A percentile compares a stretch with the other conserved stretches of the same genome.
These are phyloP conservation scores for Marchantia polymorpha DNA, from an alignment of 225 moss, liverwort and hornwort genomes.

Conservation along the genomic window DNA sequence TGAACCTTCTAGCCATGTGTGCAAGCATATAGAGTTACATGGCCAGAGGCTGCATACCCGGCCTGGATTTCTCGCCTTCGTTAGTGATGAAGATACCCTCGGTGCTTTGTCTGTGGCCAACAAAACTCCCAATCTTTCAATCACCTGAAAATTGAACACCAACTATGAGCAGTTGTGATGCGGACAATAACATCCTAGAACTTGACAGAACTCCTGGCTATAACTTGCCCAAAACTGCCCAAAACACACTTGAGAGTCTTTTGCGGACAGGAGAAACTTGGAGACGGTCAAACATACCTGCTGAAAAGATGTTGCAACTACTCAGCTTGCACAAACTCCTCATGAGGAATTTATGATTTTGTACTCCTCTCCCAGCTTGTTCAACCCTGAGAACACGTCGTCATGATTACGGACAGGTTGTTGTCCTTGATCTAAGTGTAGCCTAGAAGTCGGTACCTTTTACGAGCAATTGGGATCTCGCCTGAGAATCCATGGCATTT, in stretches of 20 bases:
- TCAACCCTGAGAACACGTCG: constrained; percentile 11
- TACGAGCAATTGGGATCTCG: neutral
- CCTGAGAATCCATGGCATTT: neutral
- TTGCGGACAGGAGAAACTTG: neutral
- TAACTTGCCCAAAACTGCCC: neutral
- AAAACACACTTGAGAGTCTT: neutral
- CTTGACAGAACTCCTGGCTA: neutral
- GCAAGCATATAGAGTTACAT: neutral
- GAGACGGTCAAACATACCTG: neutral
- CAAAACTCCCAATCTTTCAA: neutral
- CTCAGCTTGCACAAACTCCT: constrained; percentile 8
- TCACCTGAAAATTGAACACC: neutral
- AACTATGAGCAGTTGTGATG: neutral
- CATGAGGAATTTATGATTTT: constrained; percentile 2
- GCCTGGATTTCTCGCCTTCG: neutral
- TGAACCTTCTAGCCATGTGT: neutral
- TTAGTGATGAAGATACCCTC: neutral
- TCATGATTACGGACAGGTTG: constrained; percentile 4
- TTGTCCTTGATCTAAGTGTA: neutral
- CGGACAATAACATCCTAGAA: neutral
- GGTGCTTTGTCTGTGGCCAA: neutral
- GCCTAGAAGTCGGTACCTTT: constrained; percentile 1
- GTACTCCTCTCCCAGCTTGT: constrained; percentile 14
- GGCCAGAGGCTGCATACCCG: neutral
- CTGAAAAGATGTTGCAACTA: neutral